phyloP scores from a whole-genome alignment of 2,329 filamentous ascomycete species.

The Paradendryphiella salina region DNA sequence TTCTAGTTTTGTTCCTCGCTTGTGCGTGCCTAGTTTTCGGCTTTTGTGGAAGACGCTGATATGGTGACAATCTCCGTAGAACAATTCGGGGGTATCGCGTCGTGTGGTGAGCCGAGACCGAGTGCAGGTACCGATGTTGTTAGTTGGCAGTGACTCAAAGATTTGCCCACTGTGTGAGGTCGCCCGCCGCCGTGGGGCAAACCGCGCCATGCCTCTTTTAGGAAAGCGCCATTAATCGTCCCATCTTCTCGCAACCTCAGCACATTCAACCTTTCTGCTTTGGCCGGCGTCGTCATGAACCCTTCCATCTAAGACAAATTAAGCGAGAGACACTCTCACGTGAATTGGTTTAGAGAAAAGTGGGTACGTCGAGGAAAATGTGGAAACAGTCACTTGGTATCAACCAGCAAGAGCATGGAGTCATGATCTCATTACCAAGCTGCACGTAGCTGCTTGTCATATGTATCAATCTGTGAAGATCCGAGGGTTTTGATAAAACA shows the following conservation, averaged over 20 bases:
- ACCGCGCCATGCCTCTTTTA: constrained; percentile 1
- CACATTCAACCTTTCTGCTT: too few species aligned
- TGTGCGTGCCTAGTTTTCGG: not conserved
- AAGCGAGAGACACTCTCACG: too few species aligned
- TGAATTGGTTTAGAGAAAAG: not conserved
- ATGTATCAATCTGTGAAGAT: not conserved
- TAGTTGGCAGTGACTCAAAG: constrained; percentile 28
- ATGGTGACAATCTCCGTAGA: not conserved
- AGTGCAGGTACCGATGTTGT: constrained; percentile 7
- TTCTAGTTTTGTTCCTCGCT: not conserved
- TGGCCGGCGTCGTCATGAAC: too few species aligned
- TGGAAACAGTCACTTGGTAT: not conserved
- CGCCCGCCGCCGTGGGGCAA: constrained; percentile 22
- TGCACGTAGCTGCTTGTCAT: not conserved
- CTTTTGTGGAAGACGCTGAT: not conserved
- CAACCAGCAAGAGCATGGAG: not conserved
- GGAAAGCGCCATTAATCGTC: not conserved
- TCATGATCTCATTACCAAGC: constrained; percentile 2
- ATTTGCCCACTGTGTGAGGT: constrained; percentile 30
- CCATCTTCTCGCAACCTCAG: not conserved
- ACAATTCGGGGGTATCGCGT: not conserved
- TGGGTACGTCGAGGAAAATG: not conserved
- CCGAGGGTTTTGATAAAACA: not conserved
- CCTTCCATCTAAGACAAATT: too few species aligned
- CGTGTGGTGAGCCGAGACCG: constrained; percentile 1